phyloP scores from a whole-genome alignment of 148 eudicot genomes.

The Cornus suecica region DNA sequence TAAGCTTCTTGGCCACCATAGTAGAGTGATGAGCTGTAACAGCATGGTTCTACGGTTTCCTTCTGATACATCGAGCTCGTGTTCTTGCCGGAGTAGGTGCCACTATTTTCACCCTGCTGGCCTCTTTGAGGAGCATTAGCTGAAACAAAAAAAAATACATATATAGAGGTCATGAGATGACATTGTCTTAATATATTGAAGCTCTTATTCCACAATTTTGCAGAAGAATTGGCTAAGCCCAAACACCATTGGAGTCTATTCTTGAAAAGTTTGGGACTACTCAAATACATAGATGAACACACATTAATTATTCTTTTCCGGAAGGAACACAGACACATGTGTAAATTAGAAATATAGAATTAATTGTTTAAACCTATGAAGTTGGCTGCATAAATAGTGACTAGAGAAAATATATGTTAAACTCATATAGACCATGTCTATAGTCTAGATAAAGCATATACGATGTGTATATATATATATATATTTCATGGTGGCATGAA shows the following conservation, averaged over 20 bases:
- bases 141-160: conserved; percentile 1
- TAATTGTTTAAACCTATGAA: too few species aligned
- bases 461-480: too few species aligned
- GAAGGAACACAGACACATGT: not conserved
- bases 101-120: conserved; percentile 24
- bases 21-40: conserved; percentile 68
- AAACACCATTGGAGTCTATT: too few species aligned
- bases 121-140: conserved; percentile 19
- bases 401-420: too few species aligned
- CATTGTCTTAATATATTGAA: not conserved
- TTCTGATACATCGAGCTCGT: conserved; percentile 30
- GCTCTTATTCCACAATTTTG: not conserved
- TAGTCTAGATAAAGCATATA: too few species aligned
- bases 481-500: too few species aligned
- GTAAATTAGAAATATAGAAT: too few species aligned
- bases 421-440: too few species aligned
- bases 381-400: too few species aligned
- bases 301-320: too few species aligned
- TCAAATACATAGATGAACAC: not conserved
- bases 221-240: too few species aligned
- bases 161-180: not conserved
- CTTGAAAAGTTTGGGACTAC: not conserved
- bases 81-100: conserved; percentile 11
- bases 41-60: conserved; percentile 43
- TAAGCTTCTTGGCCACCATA: conserved; percentile 88